Conservation (phyloP, 176 grass and related monocot genomes). For the Avena sativa region DNA sequence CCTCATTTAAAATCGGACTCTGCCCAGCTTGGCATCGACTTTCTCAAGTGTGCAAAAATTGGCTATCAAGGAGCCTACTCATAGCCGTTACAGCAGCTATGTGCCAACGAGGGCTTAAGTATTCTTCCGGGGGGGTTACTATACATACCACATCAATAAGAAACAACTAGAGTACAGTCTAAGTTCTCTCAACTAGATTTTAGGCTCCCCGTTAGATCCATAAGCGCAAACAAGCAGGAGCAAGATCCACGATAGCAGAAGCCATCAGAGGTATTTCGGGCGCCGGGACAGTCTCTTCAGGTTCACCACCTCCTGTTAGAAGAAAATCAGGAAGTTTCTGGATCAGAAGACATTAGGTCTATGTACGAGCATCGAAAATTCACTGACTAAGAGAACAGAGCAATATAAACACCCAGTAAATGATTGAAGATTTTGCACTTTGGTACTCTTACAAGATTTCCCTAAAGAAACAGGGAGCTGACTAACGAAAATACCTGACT, state of each 20-base stretch:
- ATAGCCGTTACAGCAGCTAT: slow-evolving; percentile 11
- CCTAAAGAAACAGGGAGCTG: background rate
- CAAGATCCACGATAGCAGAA: background rate
- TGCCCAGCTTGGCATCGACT: slow-evolving; percentile 20
- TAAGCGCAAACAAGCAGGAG: background rate
- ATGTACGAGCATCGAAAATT: background rate
- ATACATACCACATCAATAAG: slow-evolving; percentile 23
- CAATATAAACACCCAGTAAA: background rate
- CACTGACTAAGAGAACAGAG: background rate
- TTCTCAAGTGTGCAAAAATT: slow-evolving; percentile 32
- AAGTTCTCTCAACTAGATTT: background rate
- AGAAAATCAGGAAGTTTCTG: background rate
- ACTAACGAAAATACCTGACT: slow-evolving; percentile 60
- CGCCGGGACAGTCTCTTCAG: slow-evolving; percentile 66
- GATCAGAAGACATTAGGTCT: background rate
- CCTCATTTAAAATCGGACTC: background rate
- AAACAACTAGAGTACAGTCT: background rate
- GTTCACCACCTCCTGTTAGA: slow-evolving; percentile 65
- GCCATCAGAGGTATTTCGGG: slow-evolving; percentile 51
- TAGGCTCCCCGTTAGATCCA: slow-evolving; percentile 18
- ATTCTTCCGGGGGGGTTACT: slow-evolving; percentile 27
- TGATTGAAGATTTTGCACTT: background rate
- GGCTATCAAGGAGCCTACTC: background rate
- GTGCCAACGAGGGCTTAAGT: slow-evolving; percentile 9
- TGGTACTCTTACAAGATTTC: background rate